These are phyloP conservation scores for Phymatotrichopsis omnivora DNA, from an alignment of 2,329 filamentous ascomycete genomes.

Conservation along the genomic window DNA sequence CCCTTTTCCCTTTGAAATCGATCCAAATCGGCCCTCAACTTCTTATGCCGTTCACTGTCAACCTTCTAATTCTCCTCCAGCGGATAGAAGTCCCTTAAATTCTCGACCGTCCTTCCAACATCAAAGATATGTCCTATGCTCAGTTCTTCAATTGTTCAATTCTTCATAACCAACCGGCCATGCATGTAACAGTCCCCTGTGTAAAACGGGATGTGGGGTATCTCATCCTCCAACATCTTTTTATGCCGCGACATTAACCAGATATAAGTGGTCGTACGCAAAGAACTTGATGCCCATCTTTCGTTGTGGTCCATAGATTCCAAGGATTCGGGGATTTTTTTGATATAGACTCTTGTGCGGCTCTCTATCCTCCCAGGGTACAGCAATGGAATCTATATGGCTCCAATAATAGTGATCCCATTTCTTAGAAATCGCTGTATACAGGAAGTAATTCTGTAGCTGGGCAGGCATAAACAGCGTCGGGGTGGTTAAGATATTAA, in stretches of 20 bases:
- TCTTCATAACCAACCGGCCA: constrained; percentile 39
- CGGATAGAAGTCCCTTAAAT: constrained; percentile 27
- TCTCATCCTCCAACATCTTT: constrained; percentile 48
- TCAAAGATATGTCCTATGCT: constrained; percentile 35
- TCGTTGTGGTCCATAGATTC: constrained; percentile 13
- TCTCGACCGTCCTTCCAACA: constrained; percentile 29
- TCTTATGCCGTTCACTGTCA: constrained; percentile 21
- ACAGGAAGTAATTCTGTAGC: constrained; percentile 46
- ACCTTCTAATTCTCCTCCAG: constrained; percentile 29
- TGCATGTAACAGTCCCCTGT: constrained; percentile 41
- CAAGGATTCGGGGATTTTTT: constrained; percentile 29
- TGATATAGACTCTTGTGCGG: constrained; percentile 33
- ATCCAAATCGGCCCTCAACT: constrained; percentile 29
- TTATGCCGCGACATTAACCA: constrained; percentile 46
- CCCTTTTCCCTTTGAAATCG: constrained; percentile 32
- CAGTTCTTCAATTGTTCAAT: constrained; percentile 36
- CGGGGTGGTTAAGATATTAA: constrained; percentile 44
- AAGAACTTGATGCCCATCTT: constrained; percentile 44
- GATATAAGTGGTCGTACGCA: constrained; percentile 48
- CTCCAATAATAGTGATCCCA: constrained; percentile 48
- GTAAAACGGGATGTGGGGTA: constrained; percentile 43
- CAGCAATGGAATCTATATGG: constrained; percentile 46
- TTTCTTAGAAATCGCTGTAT: constrained; percentile 38
- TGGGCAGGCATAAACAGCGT: constrained; percentile 47
- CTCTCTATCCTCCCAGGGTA: constrained; percentile 37